These are phyloP conservation scores for Diophrys appendiculata DNA, from an alignment of 73 alveolate genomes.

Conservation along the genomic window DNA sequence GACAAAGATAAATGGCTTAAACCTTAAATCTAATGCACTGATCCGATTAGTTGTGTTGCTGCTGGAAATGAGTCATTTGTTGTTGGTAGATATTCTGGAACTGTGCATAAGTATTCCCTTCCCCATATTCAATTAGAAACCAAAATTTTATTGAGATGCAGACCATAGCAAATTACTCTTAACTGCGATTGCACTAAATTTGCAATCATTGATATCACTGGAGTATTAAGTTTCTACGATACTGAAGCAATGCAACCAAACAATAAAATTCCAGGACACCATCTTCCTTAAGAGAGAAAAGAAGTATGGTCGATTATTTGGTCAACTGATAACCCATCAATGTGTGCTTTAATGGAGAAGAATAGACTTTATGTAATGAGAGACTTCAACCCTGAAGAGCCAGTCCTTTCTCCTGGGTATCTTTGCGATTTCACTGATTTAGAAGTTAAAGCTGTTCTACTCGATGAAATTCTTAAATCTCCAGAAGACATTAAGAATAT, in stretches of 20 bases:
- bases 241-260: constrained; percentile 52
- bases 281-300: constrained; percentile 73
- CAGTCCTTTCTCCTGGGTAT: constrained; percentile 94
- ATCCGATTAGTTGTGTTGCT: constrained; percentile 93
- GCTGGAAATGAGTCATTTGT: constrained; percentile 94
- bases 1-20: constrained; percentile 79
- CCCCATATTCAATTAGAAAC: constrained; percentile 81
- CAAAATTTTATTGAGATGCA: constrained; percentile 62
- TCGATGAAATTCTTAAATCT: constrained; percentile 89
- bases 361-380: constrained; percentile 89
- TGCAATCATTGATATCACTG: constrained; percentile 82
- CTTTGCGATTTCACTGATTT: constrained; percentile 97
- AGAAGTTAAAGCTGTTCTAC: constrained; percentile 85
- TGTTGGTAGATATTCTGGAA: constrained; percentile 92
- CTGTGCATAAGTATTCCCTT: constrained; percentile 84
- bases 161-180: constrained; percentile 68
- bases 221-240: constrained; percentile 73
- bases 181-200: constrained; percentile 81
- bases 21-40: constrained; percentile 76
- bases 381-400: constrained; percentile 91
- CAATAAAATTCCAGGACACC: constrained; percentile 33
- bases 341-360: constrained; percentile 97
- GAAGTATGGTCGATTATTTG: constrained; percentile 99
- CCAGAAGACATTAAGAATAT: constrained; percentile 89
- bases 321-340: constrained; percentile 96